Evolutionary conservation across 2,329 filamentous ascomycete species (phyloP).

Genomic region (Botrytis porri): DNA sequence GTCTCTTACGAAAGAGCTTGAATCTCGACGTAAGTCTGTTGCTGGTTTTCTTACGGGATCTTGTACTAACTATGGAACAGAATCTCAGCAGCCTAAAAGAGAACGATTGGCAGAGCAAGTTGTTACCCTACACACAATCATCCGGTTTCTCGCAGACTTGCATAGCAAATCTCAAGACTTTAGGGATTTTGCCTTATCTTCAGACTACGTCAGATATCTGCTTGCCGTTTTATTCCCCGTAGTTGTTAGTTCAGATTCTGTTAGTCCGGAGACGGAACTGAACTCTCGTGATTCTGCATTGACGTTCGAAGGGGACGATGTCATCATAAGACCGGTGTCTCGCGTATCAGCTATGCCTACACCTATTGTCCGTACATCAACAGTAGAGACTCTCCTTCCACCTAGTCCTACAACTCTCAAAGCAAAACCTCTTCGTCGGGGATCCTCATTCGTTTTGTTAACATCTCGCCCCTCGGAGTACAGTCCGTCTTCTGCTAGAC

Average conservation of each 20-base stretch:
- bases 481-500: slow-evolving; percentile 56
- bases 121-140: slow-evolving; percentile 68
- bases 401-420: slow-evolving; percentile 43
- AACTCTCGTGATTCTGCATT: slow-evolving; percentile 76
- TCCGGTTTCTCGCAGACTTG: slow-evolving; percentile 75
- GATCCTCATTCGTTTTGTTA: slow-evolving; percentile 88
- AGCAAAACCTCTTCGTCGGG: slow-evolving; percentile 67
- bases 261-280: slow-evolving; percentile 82
- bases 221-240: slow-evolving; percentile 81
- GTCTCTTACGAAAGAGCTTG: slow-evolving; percentile 61
- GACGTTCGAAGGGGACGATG: slow-evolving; percentile 81
- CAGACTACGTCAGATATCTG: slow-evolving; percentile 77
- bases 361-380: slow-evolving; percentile 73
- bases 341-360: slow-evolving; percentile 56
- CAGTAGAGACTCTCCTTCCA: slow-evolving; percentile 50
- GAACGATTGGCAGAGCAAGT: slow-evolving; percentile 56
- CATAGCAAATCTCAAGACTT: slow-evolving; percentile 76
- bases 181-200: slow-evolving; percentile 75
- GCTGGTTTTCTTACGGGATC: too few relatives aligned
- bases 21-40: slow-evolving; percentile 49
- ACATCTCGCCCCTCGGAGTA: slow-evolving; percentile 64
- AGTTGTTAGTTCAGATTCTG: slow-evolving; percentile 79
- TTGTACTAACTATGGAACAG: slow-evolving; percentile 30
- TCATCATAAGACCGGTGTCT: slow-evolving; percentile 63
- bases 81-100: slow-evolving; percentile 43